Evolutionary conservation across 768 basidiomycete genomes (phyloP), one percentile per base, ranked within the genome.

Genomic region (Suillus spraguei): DNA sequence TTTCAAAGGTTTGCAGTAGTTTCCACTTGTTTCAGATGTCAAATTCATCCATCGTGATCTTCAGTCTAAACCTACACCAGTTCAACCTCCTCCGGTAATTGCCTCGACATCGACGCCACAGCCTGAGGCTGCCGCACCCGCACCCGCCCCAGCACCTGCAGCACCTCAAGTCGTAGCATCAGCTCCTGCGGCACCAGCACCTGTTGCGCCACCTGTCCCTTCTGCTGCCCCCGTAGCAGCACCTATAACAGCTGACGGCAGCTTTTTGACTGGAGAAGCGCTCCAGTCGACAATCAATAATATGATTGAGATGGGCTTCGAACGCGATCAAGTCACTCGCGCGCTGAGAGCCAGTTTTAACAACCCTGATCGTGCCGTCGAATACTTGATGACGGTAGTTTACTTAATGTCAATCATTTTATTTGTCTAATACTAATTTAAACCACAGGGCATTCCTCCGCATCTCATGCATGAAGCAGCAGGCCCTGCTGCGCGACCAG

Each of bases 281-380:
- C 83, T 98, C 4, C 88, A 98, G 73, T 74, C 82, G 7, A 87
- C 94, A 7, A 89, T 98, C 68, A 76, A 80, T 56, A 90, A 90
- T 72, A 95, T 99, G 86, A 78, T 88, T 44, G 93, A 94, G 68
- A 99, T 99, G 97, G 97, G 97, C 8, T 99, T 96, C 69, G 83
- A 85, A 64, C 83, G 88, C 44, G 95, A 95, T 4, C 86, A 94
- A 70, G 94, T 98, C 47, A 76, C 88, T 70, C 85, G 88, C 17
- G 95, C 96, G 4, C 74, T 99, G 74, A 83, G 94, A 64, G 97
- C 96, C 33, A 95, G 93, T 72, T 99, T 85, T 80, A 99, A 99
- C 77, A 99, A 99, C 77, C 92, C 97, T 9, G 95, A 99, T 69
- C 86, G 97, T 36, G 97, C 97, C 8, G 97, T 95, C n/a, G 97